These are phyloP conservation scores for Sporothrix phasma DNA, from an alignment of 2,329 filamentous ascomycete species.

Conservation along the genomic window DNA sequence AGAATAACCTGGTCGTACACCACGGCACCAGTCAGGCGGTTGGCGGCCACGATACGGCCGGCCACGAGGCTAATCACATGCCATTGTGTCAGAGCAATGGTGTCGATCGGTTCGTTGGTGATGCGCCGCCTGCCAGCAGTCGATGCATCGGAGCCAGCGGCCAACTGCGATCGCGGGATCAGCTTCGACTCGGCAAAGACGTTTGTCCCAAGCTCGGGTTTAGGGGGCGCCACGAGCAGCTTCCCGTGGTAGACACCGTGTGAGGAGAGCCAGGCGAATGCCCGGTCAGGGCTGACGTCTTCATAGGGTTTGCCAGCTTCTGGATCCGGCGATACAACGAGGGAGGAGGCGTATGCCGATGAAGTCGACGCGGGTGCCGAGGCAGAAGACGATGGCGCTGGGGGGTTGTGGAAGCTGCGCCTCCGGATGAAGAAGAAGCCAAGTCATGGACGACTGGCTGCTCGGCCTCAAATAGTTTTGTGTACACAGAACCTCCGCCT, in stretches of 20 bases:
- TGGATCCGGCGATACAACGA: conserved; percentile 69
- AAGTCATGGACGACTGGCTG: conserved; percentile 68
- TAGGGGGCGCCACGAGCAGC: conserved; percentile 52
- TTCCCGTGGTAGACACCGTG: conserved; percentile 85
- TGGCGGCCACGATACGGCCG: conserved; percentile 71
- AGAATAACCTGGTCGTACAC: conserved; percentile 84
- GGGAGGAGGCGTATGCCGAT: conserved; percentile 40
- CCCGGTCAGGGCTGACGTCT: conserved; percentile 52
- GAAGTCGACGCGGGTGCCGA: conserved; percentile 34
- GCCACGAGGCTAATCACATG: conserved; percentile 80
- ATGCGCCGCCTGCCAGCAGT: conserved; percentile 52
- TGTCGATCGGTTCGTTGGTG: conserved; percentile 62
- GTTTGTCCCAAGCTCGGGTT: conserved; percentile 57
- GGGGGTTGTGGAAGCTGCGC: not conserved
- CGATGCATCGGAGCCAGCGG: conserved; percentile 49
- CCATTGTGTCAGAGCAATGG: conserved; percentile 84
- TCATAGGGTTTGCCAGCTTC: conserved; percentile 42
- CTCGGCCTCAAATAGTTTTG: conserved; percentile 79
- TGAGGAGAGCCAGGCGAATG: conserved; percentile 83
- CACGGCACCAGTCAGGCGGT: conserved; percentile 73
- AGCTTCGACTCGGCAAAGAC: conserved; percentile 73
- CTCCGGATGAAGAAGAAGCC: conserved; percentile 36
- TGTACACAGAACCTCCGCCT: conserved; percentile 75
- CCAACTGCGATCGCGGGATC: conserved; percentile 63
- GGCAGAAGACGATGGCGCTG: not conserved